Evolutionary conservation across 1,284 basidiomycete species (phyloP), one percentile per base, ranked within the genome.

Genomic region (Leucoagaricus sp.): DNA sequence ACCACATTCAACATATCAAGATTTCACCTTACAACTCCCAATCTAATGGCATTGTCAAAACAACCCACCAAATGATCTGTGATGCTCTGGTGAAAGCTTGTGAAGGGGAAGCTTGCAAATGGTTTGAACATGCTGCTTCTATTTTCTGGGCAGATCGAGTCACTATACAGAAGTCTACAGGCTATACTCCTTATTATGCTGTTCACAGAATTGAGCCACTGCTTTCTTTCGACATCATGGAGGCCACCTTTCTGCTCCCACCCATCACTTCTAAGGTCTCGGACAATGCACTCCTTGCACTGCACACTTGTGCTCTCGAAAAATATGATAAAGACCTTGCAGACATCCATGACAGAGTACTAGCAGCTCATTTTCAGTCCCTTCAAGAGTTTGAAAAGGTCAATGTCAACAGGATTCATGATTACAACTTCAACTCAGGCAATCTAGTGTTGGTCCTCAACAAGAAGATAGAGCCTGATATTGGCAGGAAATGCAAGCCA

Each of bases 61-160:
- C n/a, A n/a, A n/a, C n/a, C n/a, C n/a, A n/a, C n/a, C n/a, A n/a
- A n/a, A n/a, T n/a, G n/a, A n/a, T n/a, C n/a, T n/a, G n/a, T n/a
- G n/a, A n/a, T n/a, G n/a, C n/a, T n/a, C n/a, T n/a, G n/a, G n/a
- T n/a, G n/a, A n/a, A n/a, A n/a, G n/a, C n/a, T n/a, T n/a, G n/a
- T n/a, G 67, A 69, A 1, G 73, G 72, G 0, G 66, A 75, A 10
- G 49, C 65, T 36, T 49, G 49, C 0, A 58, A 65, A 23, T 79
- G 76, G 78, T 55, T 60, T 0, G 15, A 48, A 0, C 53, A 64
- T 0, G 55, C 67, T 0, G 68, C 68, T 8, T 65, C 62, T 0
- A 67, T 75, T 0, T 70, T 79, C 34, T 81, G 75, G 75, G 71
- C 74, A 0, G 74, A 81, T 13, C 57, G 67, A 0, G 61, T 79